A percentile compares a stretch with the other conserved stretches of the same genome.
Evolutionary conservation across 768 basidiomycete species (phyloP).

Genomic region (Rhodocollybia butyracea): DNA sequence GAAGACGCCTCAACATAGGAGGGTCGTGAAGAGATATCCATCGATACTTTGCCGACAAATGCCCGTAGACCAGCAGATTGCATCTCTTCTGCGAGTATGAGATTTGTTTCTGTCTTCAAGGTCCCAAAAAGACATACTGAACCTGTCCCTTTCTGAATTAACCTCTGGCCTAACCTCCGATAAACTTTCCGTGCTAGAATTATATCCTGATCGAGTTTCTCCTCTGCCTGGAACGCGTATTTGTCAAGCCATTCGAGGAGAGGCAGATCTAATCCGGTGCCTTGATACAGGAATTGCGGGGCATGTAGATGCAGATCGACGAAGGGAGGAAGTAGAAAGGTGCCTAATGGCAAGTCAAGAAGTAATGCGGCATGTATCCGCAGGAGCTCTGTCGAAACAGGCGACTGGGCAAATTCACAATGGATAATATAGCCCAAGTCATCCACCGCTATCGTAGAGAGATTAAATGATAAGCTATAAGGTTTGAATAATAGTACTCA

Average conservation of each 20-base stretch:
- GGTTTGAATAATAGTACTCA: background rate
- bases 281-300: conserved; percentile 86
- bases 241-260: conserved; percentile 81
- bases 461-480: conserved; percentile 7
- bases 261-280: conserved; percentile 81
- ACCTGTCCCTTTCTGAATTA: conserved; percentile 75
- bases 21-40: conserved; percentile 75
- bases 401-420: conserved; percentile 35
- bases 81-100: conserved; percentile 78
- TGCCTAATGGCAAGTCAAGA: conserved; percentile 42
- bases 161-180: conserved; percentile 55
- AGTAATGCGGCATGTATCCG: conserved; percentile 16
- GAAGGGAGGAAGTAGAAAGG: conserved; percentile 76
- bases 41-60: conserved; percentile 87
- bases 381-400: conserved; percentile 32
- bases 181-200: conserved; percentile 67
- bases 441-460: conserved; percentile 19
- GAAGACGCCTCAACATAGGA: conserved; percentile 68
- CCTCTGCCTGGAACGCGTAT: conserved; percentile 83
- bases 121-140: conserved; percentile 81
- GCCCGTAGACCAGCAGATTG: conserved; percentile 69
- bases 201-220: conserved; percentile 61
- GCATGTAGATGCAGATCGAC: conserved; percentile 86
- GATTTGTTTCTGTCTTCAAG: conserved; percentile 74
- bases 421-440: conserved; percentile 49